These are phyloP conservation scores for Petrea volubilis DNA, from an alignment of 257 asterid species.

Conservation along the genomic window DNA sequence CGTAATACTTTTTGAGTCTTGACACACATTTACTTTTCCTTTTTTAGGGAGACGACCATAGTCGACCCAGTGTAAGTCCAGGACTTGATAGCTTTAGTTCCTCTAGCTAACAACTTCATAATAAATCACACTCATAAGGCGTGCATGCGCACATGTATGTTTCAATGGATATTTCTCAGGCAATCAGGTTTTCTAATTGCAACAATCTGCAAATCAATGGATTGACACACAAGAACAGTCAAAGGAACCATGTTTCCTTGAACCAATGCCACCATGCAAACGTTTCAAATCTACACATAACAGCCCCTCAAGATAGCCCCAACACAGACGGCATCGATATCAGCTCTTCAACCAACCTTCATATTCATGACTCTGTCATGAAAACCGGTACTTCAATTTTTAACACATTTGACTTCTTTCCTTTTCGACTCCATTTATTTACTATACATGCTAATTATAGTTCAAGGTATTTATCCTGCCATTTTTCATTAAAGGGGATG, in stretches of 20 bases:
- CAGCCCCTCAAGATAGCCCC: conserved; percentile 26
- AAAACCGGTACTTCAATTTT: conserved; percentile 8
- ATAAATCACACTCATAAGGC: no score
- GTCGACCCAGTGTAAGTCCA: no score
- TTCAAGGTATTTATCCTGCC: not conserved
- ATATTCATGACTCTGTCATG: conserved; percentile 7
- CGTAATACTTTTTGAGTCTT: no score
- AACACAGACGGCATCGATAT: conserved; percentile 39
- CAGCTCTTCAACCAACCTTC: conserved; percentile 8
- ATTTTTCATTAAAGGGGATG: conserved; percentile 25
- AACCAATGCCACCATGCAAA: conserved; percentile 3
- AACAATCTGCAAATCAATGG: conserved; percentile 21
- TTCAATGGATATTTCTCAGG: no score
- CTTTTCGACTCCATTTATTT: no score
- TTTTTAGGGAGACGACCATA: no score
- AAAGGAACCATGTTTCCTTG: conserved; percentile 28
- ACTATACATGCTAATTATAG: no score
- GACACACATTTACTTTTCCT: no score
- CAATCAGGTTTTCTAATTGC: conserved; percentile 24
- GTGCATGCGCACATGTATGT: no score
- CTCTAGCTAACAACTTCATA: no score
- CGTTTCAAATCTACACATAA: conserved; percentile 6
- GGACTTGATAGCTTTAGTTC: no score
- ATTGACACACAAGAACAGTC: conserved; percentile 26
- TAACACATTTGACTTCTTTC: not conserved